Evolutionary conservation across 257 asterid species (phyloP), one percentile per base, ranked within the genome.

Genomic region (Solanum corneliomulleri): DNA sequence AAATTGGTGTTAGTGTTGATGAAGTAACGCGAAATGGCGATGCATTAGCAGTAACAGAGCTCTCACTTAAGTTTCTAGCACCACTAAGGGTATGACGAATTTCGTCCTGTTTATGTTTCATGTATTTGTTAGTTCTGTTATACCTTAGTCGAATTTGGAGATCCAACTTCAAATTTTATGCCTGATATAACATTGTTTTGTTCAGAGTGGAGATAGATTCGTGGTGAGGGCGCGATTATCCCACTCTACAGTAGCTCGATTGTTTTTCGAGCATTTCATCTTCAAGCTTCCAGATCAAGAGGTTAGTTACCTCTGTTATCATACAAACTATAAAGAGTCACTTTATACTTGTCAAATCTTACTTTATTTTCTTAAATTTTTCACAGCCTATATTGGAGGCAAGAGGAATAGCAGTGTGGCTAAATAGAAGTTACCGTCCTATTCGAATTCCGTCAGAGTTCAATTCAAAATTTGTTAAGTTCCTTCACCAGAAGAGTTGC

Each of bases 201-300:
- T 86, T 84, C 88, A 95, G 99, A 97, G 99, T 86, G 98, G 98
- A 87, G 98, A 97, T 86, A 90, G 89, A 88, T 97, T 95, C 58
- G 85, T 95, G 1, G 92, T 97, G 93, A 94, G 89, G 93, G 98
- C 92, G 84, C 91, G 97, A 91, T 56, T 93, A 66, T 83, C 82
- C 2, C 91, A 93, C 82, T 89, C 94, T 41, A 94, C 98, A 74
- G 94, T 96, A 70, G 95, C 88, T 92, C 20, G 56, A 12, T 4
- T 47, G 4, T 45, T 45, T 45, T 45, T 45, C 52, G 52, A 45
- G 52, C 52, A 45, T 4, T 45, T 45, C 6, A 45, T 45, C 18
- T 45, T 45, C 7, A 45, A 45, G 6, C 56, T 45, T 45, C 56
- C 56, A 45, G 18, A 45, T 45, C 56, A 45, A 45, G 56, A 45